A percentile compares a stretch with the other conserved stretches of the same genome.
Evolutionary conservation across 495 filamentous ascomycete species (phyloP).

Genomic region (Penicillium canariense): DNA sequence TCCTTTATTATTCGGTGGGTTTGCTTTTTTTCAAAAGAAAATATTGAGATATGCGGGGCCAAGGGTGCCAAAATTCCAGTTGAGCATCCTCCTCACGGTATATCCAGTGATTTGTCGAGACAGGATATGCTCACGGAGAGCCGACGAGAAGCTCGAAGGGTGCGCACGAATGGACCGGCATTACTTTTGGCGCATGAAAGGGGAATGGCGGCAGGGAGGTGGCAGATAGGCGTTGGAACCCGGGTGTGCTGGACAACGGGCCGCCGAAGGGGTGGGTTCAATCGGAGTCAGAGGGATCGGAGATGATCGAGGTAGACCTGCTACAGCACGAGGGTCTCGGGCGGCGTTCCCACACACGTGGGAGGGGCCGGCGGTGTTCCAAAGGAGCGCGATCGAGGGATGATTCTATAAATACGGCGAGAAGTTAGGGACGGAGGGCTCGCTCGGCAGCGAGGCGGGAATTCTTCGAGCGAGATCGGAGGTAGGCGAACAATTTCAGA

Average conservation of each 20-base stretch:
- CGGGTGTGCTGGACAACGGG: slow-evolving; percentile 39
- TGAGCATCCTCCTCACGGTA: slow-evolving; percentile 21
- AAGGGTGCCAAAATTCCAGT: slow-evolving; percentile 22
- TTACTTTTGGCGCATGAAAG: slow-evolving; percentile 28
- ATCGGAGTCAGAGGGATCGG: slow-evolving; percentile 3
- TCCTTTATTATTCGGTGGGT: slow-evolving; percentile 6
- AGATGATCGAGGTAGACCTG: slow-evolving; percentile 30
- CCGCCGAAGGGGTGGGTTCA: neutral
- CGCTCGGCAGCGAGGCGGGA: slow-evolving; percentile 2
- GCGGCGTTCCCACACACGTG: slow-evolving; percentile 23
- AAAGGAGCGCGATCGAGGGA: slow-evolving; percentile 19
- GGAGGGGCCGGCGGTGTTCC: neutral
- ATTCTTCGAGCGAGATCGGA: slow-evolving; percentile 13
- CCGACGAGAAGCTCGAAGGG: slow-evolving; percentile 28
- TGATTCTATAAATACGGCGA: slow-evolving; percentile 26
- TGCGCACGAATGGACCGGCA: slow-evolving; percentile 36
- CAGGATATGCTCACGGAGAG: slow-evolving; percentile 23
- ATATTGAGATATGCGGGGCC: slow-evolving; percentile 16
- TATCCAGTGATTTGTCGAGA: neutral
- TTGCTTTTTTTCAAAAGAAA: slow-evolving; percentile 3
- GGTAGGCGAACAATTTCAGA: slow-evolving; percentile 11
- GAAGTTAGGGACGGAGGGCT: slow-evolving; percentile 9
- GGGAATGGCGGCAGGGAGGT: slow-evolving; percentile 14
- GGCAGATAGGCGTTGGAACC: slow-evolving; percentile 17
- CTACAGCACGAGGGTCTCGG: slow-evolving; percentile 39